Evolutionary conservation across 345 rosid genomes (phyloP), one percentile per base, ranked within the genome.

Genomic region (Euphorbia pulcherrima): DNA sequence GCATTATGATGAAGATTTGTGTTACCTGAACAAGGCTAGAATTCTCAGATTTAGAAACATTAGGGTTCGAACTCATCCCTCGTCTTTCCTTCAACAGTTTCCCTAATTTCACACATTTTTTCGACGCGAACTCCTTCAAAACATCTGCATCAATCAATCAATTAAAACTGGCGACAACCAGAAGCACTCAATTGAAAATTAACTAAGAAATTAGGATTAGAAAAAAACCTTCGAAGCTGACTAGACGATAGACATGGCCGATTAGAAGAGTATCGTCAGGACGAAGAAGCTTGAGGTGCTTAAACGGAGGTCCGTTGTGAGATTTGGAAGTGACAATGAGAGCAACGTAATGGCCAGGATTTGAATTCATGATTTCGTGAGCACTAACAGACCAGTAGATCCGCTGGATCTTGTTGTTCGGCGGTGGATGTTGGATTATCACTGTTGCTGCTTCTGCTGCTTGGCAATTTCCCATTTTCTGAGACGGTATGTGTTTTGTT

Each of bases 271-370:
- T 85, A 54, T 88, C 95, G 0, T 84, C 82, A 0, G 96, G 95
- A 50, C 90, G 84, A 47, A 90, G 81, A 68, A 92, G 98, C 87
- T 85, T 92, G 41, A 88, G 94, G 67, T 92, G 96, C 69, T 86
- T 89, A 68, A 85, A 0, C 35, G 88, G 90, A 57, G 66, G 11
- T 0, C 85, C 91, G 56, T 82, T 79, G 29, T 81, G 85, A 27
- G 77, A 66, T 50, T 50, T 80, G 14, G 96, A 78, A 50, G 83
- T 69, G 20, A 80, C 85, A 37, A 92, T 78, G 64, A 85, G 83
- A 11, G 96, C 96, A 18, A 92, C 98, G 50, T 92, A 92, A 70
- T 90, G 84, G 6, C 96, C 95, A 2, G 98, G 96, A 53, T 89
- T 85, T 0, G 89, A 79, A 56, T 56, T 78, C 96, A 92, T 92